Evolutionary conservation across 768 basidiomycete species (phyloP), one percentile per base, ranked within the genome.

Genomic region (Mycena haematopus): DNA sequence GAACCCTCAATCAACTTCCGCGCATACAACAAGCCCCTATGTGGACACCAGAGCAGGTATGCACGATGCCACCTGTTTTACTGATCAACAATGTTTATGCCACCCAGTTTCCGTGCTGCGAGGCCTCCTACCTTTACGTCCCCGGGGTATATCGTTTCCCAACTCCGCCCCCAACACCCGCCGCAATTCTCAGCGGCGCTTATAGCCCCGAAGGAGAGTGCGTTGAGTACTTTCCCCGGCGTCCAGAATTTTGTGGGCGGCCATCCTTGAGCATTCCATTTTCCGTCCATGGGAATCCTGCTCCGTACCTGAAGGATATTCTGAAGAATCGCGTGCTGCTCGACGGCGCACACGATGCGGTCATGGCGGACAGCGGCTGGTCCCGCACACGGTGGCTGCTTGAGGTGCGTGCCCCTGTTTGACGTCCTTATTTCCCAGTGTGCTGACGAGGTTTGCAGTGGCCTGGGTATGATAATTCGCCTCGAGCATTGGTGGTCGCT

Each of bases 281-380:
- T 36, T 19, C 36, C 14, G 62, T 63, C 25, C 52, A 50, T 19
- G 52, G 52, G 6, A 52, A 59, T 17, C 62, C 62, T 25, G 62
- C 57, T 24, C 62, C 62, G 31, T 63, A 63, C 33, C 57, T 63
- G 17, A 59, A 50, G 45, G 62, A 63, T 3, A 49, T 58, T 7
- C 9, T 63, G 5, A 47, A 40, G 52, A 52, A 35, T 6, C 57
- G 62, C 22, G 57, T 58, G 8, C 25, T 49, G 15, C 46, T 63
- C 17, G 62, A 63, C 49, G 45, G 52, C 31, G 62, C 52, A 45
- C 11, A 47, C 7, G 53, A 58, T 9, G 22, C 45, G 46, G 47
- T 59, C 19, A 55, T 63, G 57, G 33, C 35, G 6, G 52, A 44
- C 17, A 40, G 42, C 1, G 57, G 52, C 24, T 63, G 62, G 62